These are phyloP conservation scores for Globisporangium parvum DNA, from an alignment of 352 stramenopile genomes.

Conservation along the genomic window DNA sequence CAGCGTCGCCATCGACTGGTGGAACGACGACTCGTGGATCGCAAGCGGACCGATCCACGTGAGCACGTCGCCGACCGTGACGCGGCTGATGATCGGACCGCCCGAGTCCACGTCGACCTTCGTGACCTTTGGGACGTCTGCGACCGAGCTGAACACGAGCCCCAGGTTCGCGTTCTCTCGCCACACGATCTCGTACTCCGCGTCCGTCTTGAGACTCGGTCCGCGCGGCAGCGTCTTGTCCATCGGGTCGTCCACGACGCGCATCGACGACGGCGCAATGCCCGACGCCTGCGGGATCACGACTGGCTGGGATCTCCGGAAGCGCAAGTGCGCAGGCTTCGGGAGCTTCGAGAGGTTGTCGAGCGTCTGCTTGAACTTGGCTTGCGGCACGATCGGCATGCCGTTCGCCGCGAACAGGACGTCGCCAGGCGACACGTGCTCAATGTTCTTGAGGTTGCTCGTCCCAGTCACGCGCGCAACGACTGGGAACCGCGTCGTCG, in stretches of 20 bases:
- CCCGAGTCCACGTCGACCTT: slow-evolving; percentile 80
- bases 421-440: slow-evolving; percentile 62
- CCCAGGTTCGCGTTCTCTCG: slow-evolving; percentile 78
- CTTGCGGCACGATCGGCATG: slow-evolving; percentile 62
- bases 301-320: slow-evolving; percentile 39
- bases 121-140: slow-evolving; percentile 69
- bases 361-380: slow-evolving; percentile 77
- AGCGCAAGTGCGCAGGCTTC: slow-evolving; percentile 65
- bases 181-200: slow-evolving; percentile 83
- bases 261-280: neutral
- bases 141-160: slow-evolving; percentile 78
- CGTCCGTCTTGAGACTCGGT: slow-evolving; percentile 43
- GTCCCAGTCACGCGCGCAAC: slow-evolving; percentile 67
- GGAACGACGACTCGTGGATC: slow-evolving; percentile 72
- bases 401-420: slow-evolving; percentile 69
- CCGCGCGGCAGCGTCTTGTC: slow-evolving; percentile 47
- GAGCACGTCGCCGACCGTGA: slow-evolving; percentile 69
- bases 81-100: slow-evolving; percentile 59
- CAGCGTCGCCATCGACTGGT: slow-evolving; percentile 81
- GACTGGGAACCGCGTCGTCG: slow-evolving; percentile 61
- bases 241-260: slow-evolving; percentile 22
- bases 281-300: slow-evolving; percentile 14
- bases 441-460: slow-evolving; percentile 73
- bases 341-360: slow-evolving; percentile 64
- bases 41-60: slow-evolving; percentile 76